phyloP scores from a whole-genome alignment of 2,329 filamentous ascomycete species.

The Exserohilum turcica region DNA sequence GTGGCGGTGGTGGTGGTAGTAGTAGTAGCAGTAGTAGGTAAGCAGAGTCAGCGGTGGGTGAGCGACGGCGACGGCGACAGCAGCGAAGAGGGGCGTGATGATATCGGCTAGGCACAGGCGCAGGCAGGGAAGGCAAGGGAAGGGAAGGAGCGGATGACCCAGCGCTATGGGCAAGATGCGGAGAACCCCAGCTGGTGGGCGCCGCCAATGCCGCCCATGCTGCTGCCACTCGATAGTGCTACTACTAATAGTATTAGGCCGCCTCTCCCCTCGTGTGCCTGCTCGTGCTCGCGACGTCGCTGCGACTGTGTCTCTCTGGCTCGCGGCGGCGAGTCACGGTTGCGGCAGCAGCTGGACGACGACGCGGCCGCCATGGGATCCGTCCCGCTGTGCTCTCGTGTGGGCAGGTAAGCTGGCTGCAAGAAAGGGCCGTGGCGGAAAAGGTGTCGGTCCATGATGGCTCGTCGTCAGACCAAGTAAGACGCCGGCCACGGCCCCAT shows the following conservation, averaged over 20 bases:
- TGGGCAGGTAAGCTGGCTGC: too few relatives aligned
- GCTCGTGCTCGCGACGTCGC: background rate
- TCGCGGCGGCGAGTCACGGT: too few relatives aligned
- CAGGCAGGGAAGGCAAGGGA: slow-evolving; percentile 11
- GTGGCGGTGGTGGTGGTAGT: too few relatives aligned
- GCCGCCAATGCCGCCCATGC: slow-evolving; percentile 10
- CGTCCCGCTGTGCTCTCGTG: background rate
- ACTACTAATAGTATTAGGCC: too few relatives aligned
- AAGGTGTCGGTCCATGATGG: slow-evolving; percentile 9
- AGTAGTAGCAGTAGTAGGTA: too few relatives aligned
- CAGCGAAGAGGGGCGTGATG: slow-evolving; percentile 31
- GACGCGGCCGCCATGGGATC: background rate
- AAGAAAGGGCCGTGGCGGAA: slow-evolving; percentile 8
- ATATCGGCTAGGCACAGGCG: slow-evolving; percentile 22
- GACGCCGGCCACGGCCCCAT: too few relatives aligned
- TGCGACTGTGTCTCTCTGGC: too few relatives aligned
- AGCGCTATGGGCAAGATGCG: slow-evolving; percentile 36
- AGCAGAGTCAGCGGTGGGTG: slow-evolving; percentile 15
- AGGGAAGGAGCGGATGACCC: slow-evolving; percentile 33
- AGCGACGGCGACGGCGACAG: slow-evolving; percentile 2
- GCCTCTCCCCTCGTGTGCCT: too few relatives aligned
- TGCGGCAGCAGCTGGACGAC: background rate
- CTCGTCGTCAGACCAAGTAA: too few relatives aligned
- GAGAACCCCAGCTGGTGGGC: slow-evolving; percentile 39
- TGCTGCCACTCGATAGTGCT: slow-evolving; percentile 10